Conservation (phyloP, 2,329 filamentous ascomycete genomes). For the Fusarium decemcellulare region DNA sequence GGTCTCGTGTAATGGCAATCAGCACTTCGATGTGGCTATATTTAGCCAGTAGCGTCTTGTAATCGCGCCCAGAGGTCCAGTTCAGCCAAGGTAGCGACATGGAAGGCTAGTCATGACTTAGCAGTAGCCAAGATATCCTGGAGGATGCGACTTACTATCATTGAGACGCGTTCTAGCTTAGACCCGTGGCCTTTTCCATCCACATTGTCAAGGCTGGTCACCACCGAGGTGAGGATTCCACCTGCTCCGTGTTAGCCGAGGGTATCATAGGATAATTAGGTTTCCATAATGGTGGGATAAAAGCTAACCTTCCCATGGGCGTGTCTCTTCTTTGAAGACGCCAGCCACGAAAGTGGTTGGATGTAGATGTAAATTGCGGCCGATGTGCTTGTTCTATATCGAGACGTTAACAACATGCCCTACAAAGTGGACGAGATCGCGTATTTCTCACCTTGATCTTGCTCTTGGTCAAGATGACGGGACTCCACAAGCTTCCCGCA, state of each 20-base stretch:
- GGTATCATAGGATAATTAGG: too few relatives aligned
- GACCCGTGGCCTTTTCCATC: background rate
- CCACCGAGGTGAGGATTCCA: background rate
- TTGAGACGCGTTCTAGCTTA: background rate
- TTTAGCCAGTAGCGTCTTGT: background rate
- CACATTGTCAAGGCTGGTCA: background rate
- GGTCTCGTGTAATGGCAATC: background rate
- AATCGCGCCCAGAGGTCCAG: background rate
- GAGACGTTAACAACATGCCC: background rate
- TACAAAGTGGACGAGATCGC: fast-evolving
- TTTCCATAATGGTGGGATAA: background rate
- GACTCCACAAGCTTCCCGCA: background rate
- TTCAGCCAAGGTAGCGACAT: background rate
- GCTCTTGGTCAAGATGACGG: background rate
- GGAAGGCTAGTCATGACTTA: background rate
- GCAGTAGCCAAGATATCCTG: fast-evolving
- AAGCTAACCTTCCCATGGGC: background rate
- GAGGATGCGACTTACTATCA: background rate
- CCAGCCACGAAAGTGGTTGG: background rate
- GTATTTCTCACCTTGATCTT: background rate
- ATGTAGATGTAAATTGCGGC: background rate
- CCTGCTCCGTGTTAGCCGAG: background rate
- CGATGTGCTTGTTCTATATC: background rate
- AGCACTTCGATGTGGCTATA: background rate
- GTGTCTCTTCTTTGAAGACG: background rate